Evolutionary conservation across 2,329 filamentous ascomycete species (phyloP).

Genomic region (Aureobasidium namibiae): DNA sequence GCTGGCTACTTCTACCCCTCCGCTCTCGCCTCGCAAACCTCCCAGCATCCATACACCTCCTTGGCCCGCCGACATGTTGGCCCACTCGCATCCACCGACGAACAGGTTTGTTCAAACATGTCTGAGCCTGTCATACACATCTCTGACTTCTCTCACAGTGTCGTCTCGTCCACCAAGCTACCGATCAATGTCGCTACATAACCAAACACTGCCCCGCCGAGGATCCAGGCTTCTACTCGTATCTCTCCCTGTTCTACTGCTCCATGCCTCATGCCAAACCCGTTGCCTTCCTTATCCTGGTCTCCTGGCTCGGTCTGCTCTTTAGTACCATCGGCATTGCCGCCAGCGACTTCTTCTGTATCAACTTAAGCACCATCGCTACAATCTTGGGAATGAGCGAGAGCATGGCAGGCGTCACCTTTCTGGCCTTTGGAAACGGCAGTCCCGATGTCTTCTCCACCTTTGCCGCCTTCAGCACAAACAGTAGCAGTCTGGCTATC

Average conservation of each 20-base stretch:
- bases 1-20: slow-evolving; percentile 2
- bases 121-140: background rate
- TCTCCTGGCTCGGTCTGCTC: slow-evolving; percentile 76
- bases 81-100: slow-evolving; percentile 20
- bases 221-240: slow-evolving; percentile 81
- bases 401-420: slow-evolving; percentile 91
- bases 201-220: slow-evolving; percentile 75
- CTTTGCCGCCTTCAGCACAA: slow-evolving; percentile 93
- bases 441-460: slow-evolving; percentile 98
- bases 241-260: slow-evolving; percentile 89
- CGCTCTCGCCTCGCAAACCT: background rate
- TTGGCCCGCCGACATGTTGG: background rate
- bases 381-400: slow-evolving; percentile 86
- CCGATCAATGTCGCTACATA: slow-evolving; percentile 83
- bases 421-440: slow-evolving; percentile 93
- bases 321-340: slow-evolving; percentile 98
- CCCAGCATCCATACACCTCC: background rate
- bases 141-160: slow-evolving; percentile 45
- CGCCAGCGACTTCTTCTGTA: slow-evolving; percentile 95
- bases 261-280: slow-evolving; percentile 58
- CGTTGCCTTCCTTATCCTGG: slow-evolving; percentile 69
- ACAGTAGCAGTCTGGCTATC: slow-evolving; percentile 93
- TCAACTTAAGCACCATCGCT: slow-evolving; percentile 91
- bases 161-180: slow-evolving; percentile 60
- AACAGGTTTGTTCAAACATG: slow-evolving; percentile 24